These are phyloP conservation scores for Phylloporus sp. DNA, from an alignment of 768 basidiomycete species.

Conservation along the genomic window DNA sequence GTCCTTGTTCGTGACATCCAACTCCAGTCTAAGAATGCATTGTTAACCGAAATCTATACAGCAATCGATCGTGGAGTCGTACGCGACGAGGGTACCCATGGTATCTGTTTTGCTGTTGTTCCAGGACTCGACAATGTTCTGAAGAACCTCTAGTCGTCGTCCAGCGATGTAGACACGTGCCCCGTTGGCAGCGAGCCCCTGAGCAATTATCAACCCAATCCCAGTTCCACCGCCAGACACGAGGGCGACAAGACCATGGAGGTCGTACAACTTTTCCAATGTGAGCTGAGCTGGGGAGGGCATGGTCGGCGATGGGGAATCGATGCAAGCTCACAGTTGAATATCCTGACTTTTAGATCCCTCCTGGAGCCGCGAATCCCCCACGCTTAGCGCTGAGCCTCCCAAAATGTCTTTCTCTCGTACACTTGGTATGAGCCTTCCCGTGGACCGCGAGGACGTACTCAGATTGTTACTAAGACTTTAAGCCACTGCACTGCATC, in stretches of 20 bases:
- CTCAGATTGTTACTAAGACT: no score
- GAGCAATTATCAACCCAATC: constrained; percentile 63
- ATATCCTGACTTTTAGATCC: no score
- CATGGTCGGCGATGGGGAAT: no score
- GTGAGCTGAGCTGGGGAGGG: constrained; percentile 21
- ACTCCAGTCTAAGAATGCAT: constrained; percentile 44
- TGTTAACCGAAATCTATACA: neutral
- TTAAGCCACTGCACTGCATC: no score
- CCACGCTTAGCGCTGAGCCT: no score
- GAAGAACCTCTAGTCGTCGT: constrained; percentile 60
- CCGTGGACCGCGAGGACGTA: no score
- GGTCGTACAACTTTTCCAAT: constrained; percentile 39
- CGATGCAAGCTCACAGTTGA: no score
- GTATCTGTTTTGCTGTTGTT: constrained; percentile 32
- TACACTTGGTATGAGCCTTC: no score
- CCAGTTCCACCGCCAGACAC: constrained; percentile 49
- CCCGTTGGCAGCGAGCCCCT: constrained; percentile 71
- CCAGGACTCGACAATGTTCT: constrained; percentile 51
- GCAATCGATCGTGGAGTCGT: constrained; percentile 21
- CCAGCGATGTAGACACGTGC: constrained; percentile 81
- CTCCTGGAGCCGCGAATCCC: no score
- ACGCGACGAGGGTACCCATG: constrained; percentile 60
- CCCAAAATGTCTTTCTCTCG: no score
- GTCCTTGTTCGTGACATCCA: constrained; percentile 70
- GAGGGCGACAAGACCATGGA: constrained; percentile 53